phyloP scores from a whole-genome alignment of 1,284 basidiomycete genomes.

The Moesziomyces sp. region DNA sequence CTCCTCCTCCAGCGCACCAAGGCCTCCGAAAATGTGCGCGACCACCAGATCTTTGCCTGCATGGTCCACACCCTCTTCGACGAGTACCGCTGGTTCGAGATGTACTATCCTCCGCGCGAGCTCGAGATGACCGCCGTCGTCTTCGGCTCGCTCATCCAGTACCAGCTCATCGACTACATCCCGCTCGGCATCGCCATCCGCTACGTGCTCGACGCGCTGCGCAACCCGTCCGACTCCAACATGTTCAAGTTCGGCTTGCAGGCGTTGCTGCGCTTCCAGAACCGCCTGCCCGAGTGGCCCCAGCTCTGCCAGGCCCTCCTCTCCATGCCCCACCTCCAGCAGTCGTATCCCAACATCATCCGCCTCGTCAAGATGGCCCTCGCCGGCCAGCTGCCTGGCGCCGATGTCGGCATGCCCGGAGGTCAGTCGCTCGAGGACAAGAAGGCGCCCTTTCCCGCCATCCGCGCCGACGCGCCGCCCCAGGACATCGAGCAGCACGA shows the following conservation, averaged over 20 bases:
- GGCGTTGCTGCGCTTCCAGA: slow-evolving; percentile 88
- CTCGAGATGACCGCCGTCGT: slow-evolving; percentile 95
- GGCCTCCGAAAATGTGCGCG: slow-evolving; percentile 81
- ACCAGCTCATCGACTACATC: slow-evolving; percentile 91
- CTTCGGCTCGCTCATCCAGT: slow-evolving; percentile 95
- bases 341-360: slow-evolving; percentile 85
- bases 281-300: slow-evolving; percentile 89
- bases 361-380: slow-evolving; percentile 55
- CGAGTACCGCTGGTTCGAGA: slow-evolving; percentile 99
- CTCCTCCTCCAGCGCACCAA: slow-evolving; percentile 85
- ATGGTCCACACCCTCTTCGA: slow-evolving; percentile 99
- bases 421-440: slow-evolving; percentile 47
- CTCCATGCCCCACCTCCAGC: slow-evolving; percentile 85
- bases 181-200: slow-evolving; percentile 96
- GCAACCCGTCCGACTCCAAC: slow-evolving; percentile 81
- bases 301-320: slow-evolving; percentile 90
- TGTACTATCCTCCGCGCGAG: slow-evolving; percentile 88
- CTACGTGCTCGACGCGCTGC: slow-evolving; percentile 91
- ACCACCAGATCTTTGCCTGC: slow-evolving; percentile 97
- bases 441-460: slow-evolving; percentile 69
- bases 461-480: slow-evolving; percentile 69
- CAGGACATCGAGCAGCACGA: slow-evolving; percentile 61
- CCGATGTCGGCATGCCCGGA: slow-evolving; percentile 32
- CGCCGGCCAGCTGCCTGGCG: slow-evolving; percentile 36
- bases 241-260: slow-evolving; percentile 96